These are phyloP conservation scores for Hyphopichia pseudoburtonii DNA, from an alignment of 1,139 yeast genomes.

Conservation along the genomic window DNA sequence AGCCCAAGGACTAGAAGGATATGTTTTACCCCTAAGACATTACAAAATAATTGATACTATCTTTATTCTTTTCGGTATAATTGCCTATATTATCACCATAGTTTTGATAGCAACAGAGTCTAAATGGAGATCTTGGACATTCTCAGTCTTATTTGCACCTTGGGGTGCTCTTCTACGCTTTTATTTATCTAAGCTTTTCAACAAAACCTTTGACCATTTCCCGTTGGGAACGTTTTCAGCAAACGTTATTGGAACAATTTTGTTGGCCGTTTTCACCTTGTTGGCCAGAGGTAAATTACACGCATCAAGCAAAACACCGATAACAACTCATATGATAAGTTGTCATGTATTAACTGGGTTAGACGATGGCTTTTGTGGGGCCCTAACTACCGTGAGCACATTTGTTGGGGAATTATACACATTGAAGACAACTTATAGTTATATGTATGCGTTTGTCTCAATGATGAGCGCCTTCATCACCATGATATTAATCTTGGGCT, in stretches of 20 bases:
- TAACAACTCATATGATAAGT: slow-evolving; percentile 33
- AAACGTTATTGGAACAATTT: slow-evolving; percentile 57
- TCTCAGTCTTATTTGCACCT: slow-evolving; percentile 60
- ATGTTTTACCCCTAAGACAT: slow-evolving; percentile 28
- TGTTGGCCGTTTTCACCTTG: slow-evolving; percentile 57
- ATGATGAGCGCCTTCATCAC: slow-evolving; percentile 37
- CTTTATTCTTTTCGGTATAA: slow-evolving; percentile 24
- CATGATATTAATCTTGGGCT: slow-evolving; percentile 51
- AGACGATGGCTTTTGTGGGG: slow-evolving; percentile 74
- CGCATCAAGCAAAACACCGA: slow-evolving; percentile 11
- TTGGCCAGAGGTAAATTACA: slow-evolving; percentile 45
- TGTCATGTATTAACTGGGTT: slow-evolving; percentile 61
- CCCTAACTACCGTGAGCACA: slow-evolving; percentile 75
- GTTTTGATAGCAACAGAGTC: slow-evolving; percentile 41
- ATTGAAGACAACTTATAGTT: slow-evolving; percentile 29
- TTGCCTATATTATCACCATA: slow-evolving; percentile 40
- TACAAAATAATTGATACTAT: slow-evolving; percentile 20
- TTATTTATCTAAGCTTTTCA: slow-evolving; percentile 51
- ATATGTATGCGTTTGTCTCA: slow-evolving; percentile 40
- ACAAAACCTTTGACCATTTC: slow-evolving; percentile 41
- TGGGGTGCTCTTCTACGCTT: slow-evolving; percentile 64
- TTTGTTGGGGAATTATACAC: slow-evolving; percentile 65
- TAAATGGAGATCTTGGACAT: slow-evolving; percentile 65
- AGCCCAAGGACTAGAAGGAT: slow-evolving; percentile 35
- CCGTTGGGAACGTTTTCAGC: slow-evolving; percentile 77